Conservation (phyloP, 2,329 filamentous ascomycete genomes). For the Epichloe elymi region DNA sequence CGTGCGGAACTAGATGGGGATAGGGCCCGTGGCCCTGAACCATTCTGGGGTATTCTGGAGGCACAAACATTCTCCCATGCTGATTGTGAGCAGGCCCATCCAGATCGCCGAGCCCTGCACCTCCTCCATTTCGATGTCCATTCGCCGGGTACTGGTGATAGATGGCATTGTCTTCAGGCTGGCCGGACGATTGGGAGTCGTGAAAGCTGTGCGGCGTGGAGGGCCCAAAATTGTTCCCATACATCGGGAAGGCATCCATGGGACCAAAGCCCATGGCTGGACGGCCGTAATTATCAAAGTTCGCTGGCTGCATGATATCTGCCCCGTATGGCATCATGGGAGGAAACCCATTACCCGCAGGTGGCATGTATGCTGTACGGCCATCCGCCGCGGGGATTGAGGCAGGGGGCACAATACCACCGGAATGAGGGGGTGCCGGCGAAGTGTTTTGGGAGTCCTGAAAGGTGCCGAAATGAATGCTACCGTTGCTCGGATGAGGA, state of each 20-base stretch:
- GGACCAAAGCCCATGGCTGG: constrained; percentile 22
- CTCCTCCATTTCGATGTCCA: constrained; percentile 24
- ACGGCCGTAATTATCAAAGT: constrained; percentile 25
- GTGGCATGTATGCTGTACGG: constrained; percentile 20
- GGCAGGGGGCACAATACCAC: constrained; percentile 36
- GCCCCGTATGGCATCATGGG: constrained; percentile 24
- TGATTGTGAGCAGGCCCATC: constrained; percentile 17
- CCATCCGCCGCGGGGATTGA: constrained; percentile 24
- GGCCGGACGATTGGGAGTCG: constrained; percentile 43
- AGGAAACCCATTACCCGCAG: constrained; percentile 22
- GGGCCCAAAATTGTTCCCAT: constrained; percentile 33
- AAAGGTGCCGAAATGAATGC: constrained; percentile 42
- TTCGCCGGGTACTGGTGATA: constrained; percentile 26
- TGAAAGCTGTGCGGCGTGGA: constrained; percentile 49
- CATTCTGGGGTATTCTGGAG: constrained; percentile 20
- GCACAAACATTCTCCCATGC: constrained; percentile 18
- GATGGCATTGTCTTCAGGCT: constrained; percentile 31
- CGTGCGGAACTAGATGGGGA: constrained; percentile 14
- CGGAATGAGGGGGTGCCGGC: constrained; percentile 39
- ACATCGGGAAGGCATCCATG: constrained; percentile 20
- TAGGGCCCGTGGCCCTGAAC: constrained; percentile 18
- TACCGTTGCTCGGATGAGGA: constrained; percentile 39
- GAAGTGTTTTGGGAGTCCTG: constrained; percentile 44
- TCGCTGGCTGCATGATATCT: constrained; percentile 21
- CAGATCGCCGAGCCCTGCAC: constrained; percentile 13